Conservation (phyloP, 495 filamentous ascomycete species). For the Annulohypoxylon stygium region DNA sequence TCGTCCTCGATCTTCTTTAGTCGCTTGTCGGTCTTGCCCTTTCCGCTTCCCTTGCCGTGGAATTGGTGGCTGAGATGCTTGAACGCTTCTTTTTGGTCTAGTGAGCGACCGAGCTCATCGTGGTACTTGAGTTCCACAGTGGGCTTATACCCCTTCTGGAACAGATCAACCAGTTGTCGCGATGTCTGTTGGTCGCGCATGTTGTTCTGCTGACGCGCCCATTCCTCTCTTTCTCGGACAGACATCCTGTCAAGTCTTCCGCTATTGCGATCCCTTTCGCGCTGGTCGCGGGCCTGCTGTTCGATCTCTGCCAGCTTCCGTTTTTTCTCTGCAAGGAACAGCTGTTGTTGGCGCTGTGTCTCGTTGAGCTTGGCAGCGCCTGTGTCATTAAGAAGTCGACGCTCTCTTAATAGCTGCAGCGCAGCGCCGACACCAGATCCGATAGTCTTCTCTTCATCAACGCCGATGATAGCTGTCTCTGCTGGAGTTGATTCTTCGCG, state of each 20-base stretch:
- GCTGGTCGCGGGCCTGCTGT: conserved; percentile 80
- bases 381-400: conserved; percentile 78
- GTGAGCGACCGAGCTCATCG: conserved; percentile 84
- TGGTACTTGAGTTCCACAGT: conserved; percentile 90
- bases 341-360: conserved; percentile 77
- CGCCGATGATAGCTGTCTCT: conserved; percentile 75
- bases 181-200: conserved; percentile 85
- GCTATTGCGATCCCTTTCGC: conserved; percentile 85
- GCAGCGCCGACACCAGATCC: conserved; percentile 84
- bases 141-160: conserved; percentile 88
- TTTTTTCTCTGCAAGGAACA: conserved; percentile 85
- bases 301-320: conserved; percentile 81
- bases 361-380: conserved; percentile 74
- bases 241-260: conserved; percentile 89
- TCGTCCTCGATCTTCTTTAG: conserved; percentile 98
- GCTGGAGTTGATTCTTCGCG: conserved; percentile 61
- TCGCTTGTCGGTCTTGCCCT: conserved; percentile 97
- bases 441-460: conserved; percentile 86
- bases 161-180: conserved; percentile 83
- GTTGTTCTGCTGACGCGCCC: conserved; percentile 87
- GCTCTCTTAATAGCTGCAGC: conserved; percentile 82
- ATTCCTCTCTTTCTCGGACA: conserved; percentile 89
- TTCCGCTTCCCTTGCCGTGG: conserved; percentile 97
- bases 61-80: conserved; percentile 92
- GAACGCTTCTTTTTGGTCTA: conserved; percentile 96